Evolutionary conservation across 73 alveolate genomes (phyloP).

Genomic region (Paramecium pentaurelia): DNA sequence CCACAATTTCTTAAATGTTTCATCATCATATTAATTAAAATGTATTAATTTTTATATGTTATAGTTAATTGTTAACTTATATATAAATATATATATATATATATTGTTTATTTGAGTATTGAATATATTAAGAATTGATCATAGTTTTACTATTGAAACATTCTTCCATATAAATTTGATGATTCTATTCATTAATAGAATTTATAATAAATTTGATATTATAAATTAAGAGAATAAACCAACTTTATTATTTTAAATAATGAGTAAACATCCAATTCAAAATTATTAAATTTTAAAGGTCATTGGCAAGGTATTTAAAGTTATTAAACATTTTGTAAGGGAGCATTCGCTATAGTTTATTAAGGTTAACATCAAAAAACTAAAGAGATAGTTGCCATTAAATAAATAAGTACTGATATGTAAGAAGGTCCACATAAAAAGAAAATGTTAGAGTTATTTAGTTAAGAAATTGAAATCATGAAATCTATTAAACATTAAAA

Average conservation of each 20-base stretch:
- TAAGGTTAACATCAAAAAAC: background rate
- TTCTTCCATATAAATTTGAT: background rate
- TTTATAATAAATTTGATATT: background rate
- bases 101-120: too few relatives aligned
- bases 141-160: background rate
- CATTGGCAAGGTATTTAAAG: background rate
- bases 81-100: background rate
- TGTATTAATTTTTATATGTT: background rate
- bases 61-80: background rate
- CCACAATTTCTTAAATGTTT: background rate
- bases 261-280: background rate
- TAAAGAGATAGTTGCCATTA: slow-evolving; percentile 19
- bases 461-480: background rate
- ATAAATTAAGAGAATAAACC: background rate
- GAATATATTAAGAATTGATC: background rate
- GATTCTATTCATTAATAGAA: background rate
- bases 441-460: background rate
- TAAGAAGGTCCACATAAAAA: background rate
- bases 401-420: background rate
- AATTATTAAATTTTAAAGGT: background rate
- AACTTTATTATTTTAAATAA: background rate
- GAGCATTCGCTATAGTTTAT: slow-evolving; percentile 40
- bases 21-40: background rate
- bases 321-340: background rate
- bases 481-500: background rate